Base-by-base conservation (phyloP, 768 basidiomycete genomes). In the Tephrocybe sp. region DNA sequence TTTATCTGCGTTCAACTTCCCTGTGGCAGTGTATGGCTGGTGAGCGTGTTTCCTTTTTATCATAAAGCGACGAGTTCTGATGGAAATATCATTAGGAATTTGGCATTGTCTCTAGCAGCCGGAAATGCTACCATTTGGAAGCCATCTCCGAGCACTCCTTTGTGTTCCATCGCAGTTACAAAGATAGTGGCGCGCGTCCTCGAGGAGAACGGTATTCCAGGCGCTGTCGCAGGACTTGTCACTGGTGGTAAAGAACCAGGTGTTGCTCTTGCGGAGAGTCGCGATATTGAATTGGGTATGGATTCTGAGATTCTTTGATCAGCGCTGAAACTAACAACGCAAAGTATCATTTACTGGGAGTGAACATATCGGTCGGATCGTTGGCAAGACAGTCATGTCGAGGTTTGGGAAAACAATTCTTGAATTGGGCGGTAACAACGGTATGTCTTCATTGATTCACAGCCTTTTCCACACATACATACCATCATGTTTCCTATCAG, bases 61-160 rank as follows among this genome's bases (percentile, higher is more conserved):
- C 7, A 36, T 36, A 44, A 25, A 40, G 6, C 18, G 20, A 57
- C 39, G 30, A 51, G 14, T 20, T 20, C 33, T 4, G 15, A 44
- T 39, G 10, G 11, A 12, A 30, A 23, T 37, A 50, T 15, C 20
- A 18, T 18, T 62, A 93, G 94, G 94, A 98, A 98, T 68, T 73
- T 96, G 44, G 81, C 93, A 2, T 76, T 98, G 20, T 90, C 93
- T 3, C 71, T 98, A 51, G 87, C 90, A 1, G 88, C 90, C 24
- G 94, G 94, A 15, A 98, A 98, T 67, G 86, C 93, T 1, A 95
- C 93, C 0, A 67, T 98, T 40, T 98, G 95, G 95, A 98, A 98
- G 65, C 95, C 95, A 6, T 89, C 93, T 0, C 91, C 87, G 2
- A 89, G 79, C 2, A 98, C 95, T 0, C 86, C 95, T 3, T 70